Conservation (phyloP, 1,284 basidiomycete species). For the Heterobasidion irregulare region DNA sequence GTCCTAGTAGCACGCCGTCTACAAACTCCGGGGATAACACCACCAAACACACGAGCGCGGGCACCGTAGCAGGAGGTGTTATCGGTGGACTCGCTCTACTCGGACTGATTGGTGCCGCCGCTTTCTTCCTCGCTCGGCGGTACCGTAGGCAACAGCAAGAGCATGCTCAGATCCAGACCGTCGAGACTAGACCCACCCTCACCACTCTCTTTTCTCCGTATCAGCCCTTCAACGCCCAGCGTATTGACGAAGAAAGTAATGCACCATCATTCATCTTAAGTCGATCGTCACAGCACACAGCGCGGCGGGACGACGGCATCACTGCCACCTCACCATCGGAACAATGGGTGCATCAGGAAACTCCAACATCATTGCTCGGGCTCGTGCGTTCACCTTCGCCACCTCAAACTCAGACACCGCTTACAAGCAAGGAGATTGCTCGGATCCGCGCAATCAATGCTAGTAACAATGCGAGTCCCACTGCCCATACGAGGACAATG, state of each 20-base stretch:
- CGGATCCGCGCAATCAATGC: neutral
- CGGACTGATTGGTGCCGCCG: neutral
- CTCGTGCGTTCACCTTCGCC: constrained; percentile 12
- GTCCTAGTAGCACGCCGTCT: neutral
- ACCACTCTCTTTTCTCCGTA: neutral
- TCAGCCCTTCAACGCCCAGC: neutral
- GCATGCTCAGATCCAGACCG: neutral
- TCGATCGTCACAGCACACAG: neutral
- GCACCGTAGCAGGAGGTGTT: constrained; percentile 3
- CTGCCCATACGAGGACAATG: neutral
- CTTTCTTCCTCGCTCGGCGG: constrained; percentile 4
- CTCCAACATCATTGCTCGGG: constrained; percentile 21
- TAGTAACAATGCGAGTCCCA: neutral
- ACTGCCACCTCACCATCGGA: neutral
- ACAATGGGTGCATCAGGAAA: constrained; percentile 10
- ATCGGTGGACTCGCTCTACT: constrained; percentile 3
- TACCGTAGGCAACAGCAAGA: neutral
- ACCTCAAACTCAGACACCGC: neutral
- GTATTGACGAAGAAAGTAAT: neutral
- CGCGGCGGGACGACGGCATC: neutral
- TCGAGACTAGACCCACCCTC: neutral
- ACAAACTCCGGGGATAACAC: neutral
- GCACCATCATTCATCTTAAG: neutral
- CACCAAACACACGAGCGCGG: neutral
- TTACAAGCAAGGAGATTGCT: constrained; percentile 7